Percentiles rank a stretch among this genome's conserved stretches.
These are phyloP conservation scores for Colletotrichum magnum DNA, from an alignment of 2,329 filamentous ascomycete species.

Conservation along the genomic window DNA sequence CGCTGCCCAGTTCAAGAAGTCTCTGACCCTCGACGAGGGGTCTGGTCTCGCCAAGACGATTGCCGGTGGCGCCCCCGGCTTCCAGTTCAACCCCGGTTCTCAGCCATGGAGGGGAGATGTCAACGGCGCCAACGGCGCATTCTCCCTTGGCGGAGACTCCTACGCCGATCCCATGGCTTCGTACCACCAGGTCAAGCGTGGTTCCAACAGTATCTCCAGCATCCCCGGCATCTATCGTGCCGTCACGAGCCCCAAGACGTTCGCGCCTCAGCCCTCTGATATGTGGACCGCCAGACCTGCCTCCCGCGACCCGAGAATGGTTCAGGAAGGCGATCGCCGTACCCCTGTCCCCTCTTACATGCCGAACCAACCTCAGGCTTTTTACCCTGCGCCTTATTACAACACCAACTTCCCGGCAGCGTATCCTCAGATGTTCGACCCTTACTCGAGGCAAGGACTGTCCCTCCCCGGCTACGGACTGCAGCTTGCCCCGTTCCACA, in stretches of 20 bases:
- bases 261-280: slow-evolving; percentile 51
- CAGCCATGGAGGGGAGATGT: slow-evolving; percentile 60
- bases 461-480: slow-evolving; percentile 49
- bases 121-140: slow-evolving; percentile 47
- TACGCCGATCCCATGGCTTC: slow-evolving; percentile 49
- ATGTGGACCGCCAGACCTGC: slow-evolving; percentile 55
- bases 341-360: slow-evolving; percentile 50
- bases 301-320: slow-evolving; percentile 51
- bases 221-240: slow-evolving; percentile 49
- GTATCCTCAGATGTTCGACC: slow-evolving; percentile 52
- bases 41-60: slow-evolving; percentile 41
- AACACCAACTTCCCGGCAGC: slow-evolving; percentile 52
- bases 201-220: slow-evolving; percentile 57
- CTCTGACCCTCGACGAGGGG: slow-evolving; percentile 52
- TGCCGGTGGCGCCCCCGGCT: slow-evolving; percentile 50
- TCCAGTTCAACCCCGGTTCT: slow-evolving; percentile 63
- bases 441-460: slow-evolving; percentile 44
- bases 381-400: slow-evolving; percentile 53
- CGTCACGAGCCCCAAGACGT: slow-evolving; percentile 39
- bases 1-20: slow-evolving; percentile 50
- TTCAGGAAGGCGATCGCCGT: slow-evolving; percentile 56
- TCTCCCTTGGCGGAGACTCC: slow-evolving; percentile 45
- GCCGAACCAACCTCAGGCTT: slow-evolving; percentile 46
- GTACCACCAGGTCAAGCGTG: slow-evolving; percentile 47
- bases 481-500: slow-evolving; percentile 49